Conservation (phyloP, 2,329 filamentous ascomycete genomes). For the Penicillium fuscoglaucum region DNA sequence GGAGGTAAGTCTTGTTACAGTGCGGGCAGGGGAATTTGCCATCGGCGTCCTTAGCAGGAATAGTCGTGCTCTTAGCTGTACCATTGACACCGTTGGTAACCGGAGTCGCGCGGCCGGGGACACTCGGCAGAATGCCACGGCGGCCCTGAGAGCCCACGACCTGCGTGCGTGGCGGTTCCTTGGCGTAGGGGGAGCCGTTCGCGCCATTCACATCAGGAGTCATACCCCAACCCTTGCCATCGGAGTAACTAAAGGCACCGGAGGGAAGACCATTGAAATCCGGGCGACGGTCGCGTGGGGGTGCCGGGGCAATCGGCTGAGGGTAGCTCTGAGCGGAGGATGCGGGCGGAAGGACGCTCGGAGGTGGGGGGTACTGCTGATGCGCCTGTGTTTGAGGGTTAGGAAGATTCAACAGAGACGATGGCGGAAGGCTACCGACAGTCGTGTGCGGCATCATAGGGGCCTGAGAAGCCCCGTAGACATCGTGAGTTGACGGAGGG, state of each 20-base stretch:
- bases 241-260: slow-evolving; percentile 61
- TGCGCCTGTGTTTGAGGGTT: slow-evolving; percentile 42
- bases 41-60: slow-evolving; percentile 92
- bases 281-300: slow-evolving; percentile 51
- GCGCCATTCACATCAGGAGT: slow-evolving; percentile 42
- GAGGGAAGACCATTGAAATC: slow-evolving; percentile 70
- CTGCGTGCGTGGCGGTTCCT: slow-evolving; percentile 62
- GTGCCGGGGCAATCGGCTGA: slow-evolving; percentile 74
- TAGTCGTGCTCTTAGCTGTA: slow-evolving; percentile 73
- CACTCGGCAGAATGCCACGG: slow-evolving; percentile 86
- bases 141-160: slow-evolving; percentile 94
- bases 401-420: slow-evolving; percentile 45
- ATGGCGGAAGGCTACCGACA: slow-evolving; percentile 45
- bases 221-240: slow-evolving; percentile 53
- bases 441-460: slow-evolving; percentile 46
- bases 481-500: slow-evolving; percentile 45
- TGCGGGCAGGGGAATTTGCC: slow-evolving; percentile 98
- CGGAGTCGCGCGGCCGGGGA: slow-evolving; percentile 79
- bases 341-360: slow-evolving; percentile 64
- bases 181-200: slow-evolving; percentile 42
- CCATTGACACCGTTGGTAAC: slow-evolving; percentile 63
- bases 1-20: slow-evolving; percentile 96
- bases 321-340: slow-evolving; percentile 68
- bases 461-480: slow-evolving; percentile 44
- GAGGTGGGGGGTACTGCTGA: slow-evolving; percentile 43